Base-by-base conservation (phyloP, 371 early-diverging fungal species). In the Mucor mucedo region DNA sequence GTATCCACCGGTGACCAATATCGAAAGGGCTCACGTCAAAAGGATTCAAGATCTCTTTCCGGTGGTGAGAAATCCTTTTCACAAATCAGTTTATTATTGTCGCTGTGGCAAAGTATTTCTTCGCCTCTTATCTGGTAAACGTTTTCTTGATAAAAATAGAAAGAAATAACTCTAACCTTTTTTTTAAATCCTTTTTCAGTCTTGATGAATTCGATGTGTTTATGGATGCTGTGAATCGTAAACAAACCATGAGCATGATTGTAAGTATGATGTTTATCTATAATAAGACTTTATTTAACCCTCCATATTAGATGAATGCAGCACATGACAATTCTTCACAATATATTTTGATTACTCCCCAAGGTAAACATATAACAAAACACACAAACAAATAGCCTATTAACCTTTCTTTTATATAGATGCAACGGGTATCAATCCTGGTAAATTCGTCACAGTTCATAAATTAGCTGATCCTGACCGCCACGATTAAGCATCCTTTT, bases 201-300 rank as follows among this genome's bases (percentile, higher is more conserved):
- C 79, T 99, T 67, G 99, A 99, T 79, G 99, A 99, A 85, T 99
- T 97, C 85, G 99, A 99, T 79, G 99, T 99, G 14, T 99, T 98
- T 72, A 99, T 99, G 99, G 99, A 98, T 75, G 94, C 95, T 3
- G 97, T 97, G n/a, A 98, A 98, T 69, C 89, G 98, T 28, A 79
- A 82, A n/a, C 86, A 92, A 56, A 89, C 88, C 41, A 96, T 95
- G 91, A 71, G 80, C 49, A 87, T 95, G 88, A 86, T 97, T 85
- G 84, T 81, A 74, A 62, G 73, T 58, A n/a, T 4, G n/a, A 10
- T 21, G 8, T 21, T 30, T 28, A 27, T 27, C 27, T 11, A 5
- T 27, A 35, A 35, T 39, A 57, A 42, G 21, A 30, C 29, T 16
- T 27, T 2, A 13, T 21, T 45, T 40, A 28, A 39, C 16, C 32